These are phyloP conservation scores for Colletotrichum theobromicola DNA, from an alignment of 2,329 filamentous ascomycete species.

Conservation along the genomic window DNA sequence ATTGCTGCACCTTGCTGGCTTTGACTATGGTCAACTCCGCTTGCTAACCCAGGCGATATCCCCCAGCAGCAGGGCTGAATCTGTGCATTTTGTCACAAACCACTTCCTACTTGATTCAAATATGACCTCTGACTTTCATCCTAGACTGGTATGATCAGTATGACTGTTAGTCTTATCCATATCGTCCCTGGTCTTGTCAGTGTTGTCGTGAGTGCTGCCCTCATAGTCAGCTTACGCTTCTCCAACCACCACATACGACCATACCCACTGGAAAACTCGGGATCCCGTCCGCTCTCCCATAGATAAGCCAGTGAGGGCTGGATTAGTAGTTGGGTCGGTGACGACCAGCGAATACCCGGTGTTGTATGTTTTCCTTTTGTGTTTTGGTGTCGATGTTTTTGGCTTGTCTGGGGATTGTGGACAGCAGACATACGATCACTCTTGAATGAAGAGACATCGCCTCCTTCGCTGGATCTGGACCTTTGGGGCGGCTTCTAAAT, in stretches of 20 bases:
- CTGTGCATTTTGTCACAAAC: rapidly evolving
- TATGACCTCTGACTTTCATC: neutral
- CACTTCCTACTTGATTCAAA: neutral
- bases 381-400: neutral
- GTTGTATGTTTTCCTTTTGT: neutral
- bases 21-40: neutral
- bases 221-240: neutral
- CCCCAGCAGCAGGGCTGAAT: neutral
- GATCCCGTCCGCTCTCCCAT: neutral
- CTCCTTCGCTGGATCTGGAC: neutral
- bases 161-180: too few relatives aligned
- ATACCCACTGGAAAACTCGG: neutral
- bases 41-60: neutral
- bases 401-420: neutral
- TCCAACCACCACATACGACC: neutral
- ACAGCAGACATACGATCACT: rapidly evolving
- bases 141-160: too few relatives aligned
- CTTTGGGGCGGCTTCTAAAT: neutral
- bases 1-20: neutral
- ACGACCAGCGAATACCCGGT: neutral
- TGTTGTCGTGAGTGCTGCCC: neutral
- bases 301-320: neutral
- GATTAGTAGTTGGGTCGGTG: neutral
- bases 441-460: neutral
- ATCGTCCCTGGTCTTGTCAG: neutral